Conservation (phyloP, 176 grass and related monocot species). For the Lolium multiflorum region DNA sequence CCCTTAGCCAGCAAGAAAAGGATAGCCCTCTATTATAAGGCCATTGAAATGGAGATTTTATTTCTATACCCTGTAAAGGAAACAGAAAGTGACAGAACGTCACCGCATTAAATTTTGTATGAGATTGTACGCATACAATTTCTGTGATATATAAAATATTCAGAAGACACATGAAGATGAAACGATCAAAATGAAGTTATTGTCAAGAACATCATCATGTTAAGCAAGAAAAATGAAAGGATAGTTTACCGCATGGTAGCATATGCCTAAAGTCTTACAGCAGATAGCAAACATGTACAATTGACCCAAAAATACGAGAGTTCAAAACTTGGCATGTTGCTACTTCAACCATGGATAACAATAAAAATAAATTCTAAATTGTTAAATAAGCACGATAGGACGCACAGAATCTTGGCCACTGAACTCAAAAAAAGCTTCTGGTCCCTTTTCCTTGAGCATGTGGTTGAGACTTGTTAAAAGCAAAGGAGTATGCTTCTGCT, state of each 20-base stretch:
- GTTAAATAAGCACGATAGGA: slow-evolving; percentile 24
- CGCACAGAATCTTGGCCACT: slow-evolving; percentile 69
- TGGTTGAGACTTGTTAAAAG: slow-evolving; percentile 72
- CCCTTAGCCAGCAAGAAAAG: slow-evolving; percentile 88
- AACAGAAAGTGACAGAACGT: slow-evolving; percentile 24
- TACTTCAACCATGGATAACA: slow-evolving; percentile 40
- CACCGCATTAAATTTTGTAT: slow-evolving; percentile 4
- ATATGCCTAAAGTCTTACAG: slow-evolving; percentile 9
- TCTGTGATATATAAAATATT: slow-evolving; percentile 2
- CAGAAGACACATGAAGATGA: neutral
- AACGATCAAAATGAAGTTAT: slow-evolving; percentile 10
- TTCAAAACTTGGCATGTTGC: neutral
- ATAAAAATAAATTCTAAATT: slow-evolving; percentile 29
- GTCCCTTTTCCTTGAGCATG: slow-evolving; percentile 85
- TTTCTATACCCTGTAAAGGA: slow-evolving; percentile 75
- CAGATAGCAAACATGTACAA: neutral
- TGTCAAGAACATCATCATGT: slow-evolving; percentile 23
- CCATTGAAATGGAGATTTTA: slow-evolving; percentile 85
- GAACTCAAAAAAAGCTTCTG: slow-evolving; percentile 82
- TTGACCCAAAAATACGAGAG: slow-evolving; percentile 6
- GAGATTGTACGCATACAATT: slow-evolving; percentile 9
- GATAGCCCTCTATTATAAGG: slow-evolving; percentile 84
- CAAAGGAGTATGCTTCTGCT: slow-evolving; percentile 60
- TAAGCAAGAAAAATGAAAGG: slow-evolving; percentile 28
- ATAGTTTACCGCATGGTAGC: slow-evolving; percentile 15